Evolutionary conservation across 2,329 filamentous ascomycete species (phyloP).

Genomic region (Fusarium sp.): DNA sequence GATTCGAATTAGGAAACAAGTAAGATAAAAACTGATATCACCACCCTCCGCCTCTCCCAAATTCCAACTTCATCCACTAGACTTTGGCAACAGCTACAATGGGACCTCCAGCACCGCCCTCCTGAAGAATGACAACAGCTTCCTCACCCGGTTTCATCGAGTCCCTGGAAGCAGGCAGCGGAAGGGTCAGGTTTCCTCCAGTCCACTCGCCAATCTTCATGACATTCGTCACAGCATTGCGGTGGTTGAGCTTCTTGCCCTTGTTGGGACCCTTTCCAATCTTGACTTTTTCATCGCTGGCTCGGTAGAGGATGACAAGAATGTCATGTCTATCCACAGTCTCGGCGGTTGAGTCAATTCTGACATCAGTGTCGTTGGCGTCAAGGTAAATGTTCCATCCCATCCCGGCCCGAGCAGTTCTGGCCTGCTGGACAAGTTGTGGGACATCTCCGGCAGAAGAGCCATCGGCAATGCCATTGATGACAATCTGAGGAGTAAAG

Average conservation of each 20-base stretch:
- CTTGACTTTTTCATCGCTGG: constrained; percentile 44
- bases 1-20: not conserved
- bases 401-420: not conserved
- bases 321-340: not conserved
- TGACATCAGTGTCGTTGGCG: not conserved
- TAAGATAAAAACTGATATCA: not conserved
- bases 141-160: not conserved
- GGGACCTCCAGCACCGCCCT: not conserved
- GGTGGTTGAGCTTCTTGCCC: constrained; percentile 50
- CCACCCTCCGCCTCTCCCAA: not conserved
- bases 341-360: not conserved
- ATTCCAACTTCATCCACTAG: not conserved
- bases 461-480: constrained; percentile 39
- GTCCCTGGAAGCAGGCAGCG: not conserved
- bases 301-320: not conserved
- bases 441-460: not conserved
- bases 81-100: not conserved
- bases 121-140: not conserved
- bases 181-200: not conserved
- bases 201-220: constrained; percentile 49
- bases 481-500: constrained; percentile 49
- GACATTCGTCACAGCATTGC: constrained; percentile 47
- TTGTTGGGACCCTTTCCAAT: constrained; percentile 50
- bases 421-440: not conserved
- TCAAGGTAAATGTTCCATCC: not conserved